A percentile compares a stretch with the other conserved stretches of the same genome.
Evolutionary conservation across 2,329 filamentous ascomycete species (phyloP).

Genomic region (Tolypocladium sp.): DNA sequence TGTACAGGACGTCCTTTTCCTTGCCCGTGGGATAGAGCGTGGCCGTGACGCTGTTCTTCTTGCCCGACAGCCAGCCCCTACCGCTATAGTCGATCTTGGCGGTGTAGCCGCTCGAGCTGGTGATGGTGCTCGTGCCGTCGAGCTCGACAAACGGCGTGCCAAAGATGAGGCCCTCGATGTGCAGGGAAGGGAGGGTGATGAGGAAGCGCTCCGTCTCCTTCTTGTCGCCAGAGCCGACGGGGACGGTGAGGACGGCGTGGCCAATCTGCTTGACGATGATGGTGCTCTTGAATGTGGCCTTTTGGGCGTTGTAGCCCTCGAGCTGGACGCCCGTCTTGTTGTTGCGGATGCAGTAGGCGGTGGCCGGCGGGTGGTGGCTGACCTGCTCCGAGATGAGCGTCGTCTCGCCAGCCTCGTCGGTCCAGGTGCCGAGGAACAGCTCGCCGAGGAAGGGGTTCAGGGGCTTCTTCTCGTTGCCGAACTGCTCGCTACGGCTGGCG

Average conservation of each 20-base stretch:
- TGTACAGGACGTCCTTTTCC: conserved; percentile 70
- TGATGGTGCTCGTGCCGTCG: conserved; percentile 75
- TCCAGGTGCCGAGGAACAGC: conserved; percentile 87
- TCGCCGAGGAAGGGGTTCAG: conserved; percentile 94
- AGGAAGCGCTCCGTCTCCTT: conserved; percentile 61
- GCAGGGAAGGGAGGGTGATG: conserved; percentile 82
- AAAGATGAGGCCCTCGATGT: conserved; percentile 88
- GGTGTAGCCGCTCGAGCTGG: conserved; percentile 77
- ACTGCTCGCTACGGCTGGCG: conserved; percentile 63
- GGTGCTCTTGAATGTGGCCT: conserved; percentile 86
- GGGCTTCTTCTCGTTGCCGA: conserved; percentile 93
- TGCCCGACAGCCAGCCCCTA: conserved; percentile 89
- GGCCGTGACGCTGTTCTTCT: conserved; percentile 86
- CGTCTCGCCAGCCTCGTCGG: conserved; percentile 71
- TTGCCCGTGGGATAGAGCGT: conserved; percentile 59
- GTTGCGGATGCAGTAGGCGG: conserved; percentile 89
- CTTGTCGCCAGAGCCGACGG: conserved; percentile 26
- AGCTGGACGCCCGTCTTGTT: conserved; percentile 67
- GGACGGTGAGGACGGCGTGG: conserved; percentile 74
- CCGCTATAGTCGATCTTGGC: conserved; percentile 88
- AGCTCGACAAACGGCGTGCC: conserved; percentile 86
- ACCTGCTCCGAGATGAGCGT: conserved; percentile 91
- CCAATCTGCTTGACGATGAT: conserved; percentile 95
- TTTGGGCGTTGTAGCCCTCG: conserved; percentile 93
- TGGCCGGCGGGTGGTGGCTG: conserved; percentile 87